Evolutionary conservation across 2,329 filamentous ascomycete genomes (phyloP).

Genomic region (Chalara sp.): DNA sequence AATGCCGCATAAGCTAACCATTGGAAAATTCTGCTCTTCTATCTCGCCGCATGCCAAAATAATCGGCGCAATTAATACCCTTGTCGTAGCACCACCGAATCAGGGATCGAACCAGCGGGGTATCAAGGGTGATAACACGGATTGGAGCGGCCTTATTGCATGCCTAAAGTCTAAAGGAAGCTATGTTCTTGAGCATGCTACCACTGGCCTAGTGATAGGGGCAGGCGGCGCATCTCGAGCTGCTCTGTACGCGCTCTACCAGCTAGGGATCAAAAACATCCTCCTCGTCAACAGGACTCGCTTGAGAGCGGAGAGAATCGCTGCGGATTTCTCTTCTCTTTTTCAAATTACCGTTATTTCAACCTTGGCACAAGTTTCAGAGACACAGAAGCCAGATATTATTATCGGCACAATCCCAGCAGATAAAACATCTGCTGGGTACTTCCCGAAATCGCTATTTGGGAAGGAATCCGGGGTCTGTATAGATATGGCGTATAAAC

Average conservation of each 20-base stretch:
- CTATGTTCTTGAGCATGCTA: slow-evolving; percentile 54
- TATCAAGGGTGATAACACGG: slow-evolving; percentile 70
- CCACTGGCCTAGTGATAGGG: slow-evolving; percentile 50
- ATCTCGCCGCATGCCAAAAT: slow-evolving; percentile 63
- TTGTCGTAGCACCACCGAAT: slow-evolving; percentile 44
- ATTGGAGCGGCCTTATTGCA: slow-evolving; percentile 70
- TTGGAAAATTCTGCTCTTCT: slow-evolving; percentile 54
- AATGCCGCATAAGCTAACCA: slow-evolving; percentile 65
- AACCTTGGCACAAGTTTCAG: neutral
- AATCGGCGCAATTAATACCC: slow-evolving; percentile 68
- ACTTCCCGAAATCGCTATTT: neutral
- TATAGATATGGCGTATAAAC: slow-evolving; percentile 5
- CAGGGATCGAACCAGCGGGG: slow-evolving; percentile 33
- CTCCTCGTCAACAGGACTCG: slow-evolving; percentile 41
- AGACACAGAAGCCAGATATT: neutral
- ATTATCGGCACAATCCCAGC: neutral
- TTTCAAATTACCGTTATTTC: neutral
- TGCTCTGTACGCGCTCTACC: slow-evolving; percentile 67
- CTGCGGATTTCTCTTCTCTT: slow-evolving; percentile 51
- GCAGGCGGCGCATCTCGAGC: slow-evolving; percentile 69
- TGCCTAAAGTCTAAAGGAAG: neutral
- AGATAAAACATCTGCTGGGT: neutral
- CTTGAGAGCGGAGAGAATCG: slow-evolving; percentile 59
- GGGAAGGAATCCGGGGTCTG: neutral
- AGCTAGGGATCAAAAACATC: slow-evolving; percentile 68